Evolutionary conservation across 2,329 filamentous ascomycete genomes (phyloP).

Genomic region (Celoporthe dispersa): DNA sequence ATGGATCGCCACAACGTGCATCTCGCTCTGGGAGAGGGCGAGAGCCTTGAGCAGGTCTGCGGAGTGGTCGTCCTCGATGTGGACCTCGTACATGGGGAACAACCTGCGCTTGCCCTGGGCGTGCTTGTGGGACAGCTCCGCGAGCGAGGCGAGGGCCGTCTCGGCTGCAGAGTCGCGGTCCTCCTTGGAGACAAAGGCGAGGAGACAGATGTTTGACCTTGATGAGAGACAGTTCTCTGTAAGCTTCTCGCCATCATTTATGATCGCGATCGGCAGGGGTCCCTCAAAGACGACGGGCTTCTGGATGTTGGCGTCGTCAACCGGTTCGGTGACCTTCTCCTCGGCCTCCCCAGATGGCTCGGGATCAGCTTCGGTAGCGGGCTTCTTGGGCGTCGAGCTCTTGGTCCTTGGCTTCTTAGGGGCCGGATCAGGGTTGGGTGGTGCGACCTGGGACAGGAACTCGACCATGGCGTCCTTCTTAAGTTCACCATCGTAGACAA

Average conservation of each 20-base stretch:
- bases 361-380: slow-evolving; percentile 41
- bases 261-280: slow-evolving; percentile 66
- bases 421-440: slow-evolving; percentile 79
- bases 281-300: slow-evolving; percentile 56
- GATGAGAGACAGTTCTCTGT: slow-evolving; percentile 72
- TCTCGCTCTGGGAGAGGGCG: slow-evolving; percentile 56
- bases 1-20: slow-evolving; percentile 83
- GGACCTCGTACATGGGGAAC: slow-evolving; percentile 83
- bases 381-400: slow-evolving; percentile 45
- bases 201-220: slow-evolving; percentile 81
- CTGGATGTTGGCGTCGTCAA: slow-evolving; percentile 51
- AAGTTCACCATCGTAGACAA: slow-evolving; percentile 80
- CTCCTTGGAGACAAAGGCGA: slow-evolving; percentile 69
- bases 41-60: slow-evolving; percentile 63
- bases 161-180: slow-evolving; percentile 53
- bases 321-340: slow-evolving; percentile 44
- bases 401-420: slow-evolving; percentile 52
- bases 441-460: slow-evolving; percentile 79
- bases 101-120: slow-evolving; percentile 66
- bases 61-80: slow-evolving; percentile 63
- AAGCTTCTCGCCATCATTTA: slow-evolving; percentile 68
- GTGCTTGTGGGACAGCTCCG: slow-evolving; percentile 78
- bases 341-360: slow-evolving; percentile 37
- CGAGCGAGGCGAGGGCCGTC: slow-evolving; percentile 65
- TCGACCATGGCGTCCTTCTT: slow-evolving; percentile 81